These are phyloP conservation scores for Huntiella abstrusa DNA, from an alignment of 2,329 filamentous ascomycete species.

Conservation along the genomic window DNA sequence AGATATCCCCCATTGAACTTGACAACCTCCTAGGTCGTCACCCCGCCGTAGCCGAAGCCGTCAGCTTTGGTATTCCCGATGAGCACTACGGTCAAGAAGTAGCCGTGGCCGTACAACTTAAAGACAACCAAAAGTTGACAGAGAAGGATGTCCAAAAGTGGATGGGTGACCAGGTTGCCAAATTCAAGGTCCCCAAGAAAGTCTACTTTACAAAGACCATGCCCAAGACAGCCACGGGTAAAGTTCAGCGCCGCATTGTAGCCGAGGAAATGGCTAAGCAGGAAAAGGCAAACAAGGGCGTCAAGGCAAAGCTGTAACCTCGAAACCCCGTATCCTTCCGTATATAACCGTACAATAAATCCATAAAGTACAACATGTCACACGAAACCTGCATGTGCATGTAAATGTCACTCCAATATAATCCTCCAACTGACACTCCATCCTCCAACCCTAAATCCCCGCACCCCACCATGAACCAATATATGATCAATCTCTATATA, in stretches of 20 bases:
- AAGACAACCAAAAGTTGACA: constrained; percentile 37
- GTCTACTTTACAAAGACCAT: constrained; percentile 70
- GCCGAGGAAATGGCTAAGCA: constrained; percentile 68
- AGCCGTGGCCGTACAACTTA: constrained; percentile 56
- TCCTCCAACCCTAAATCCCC: background rate
- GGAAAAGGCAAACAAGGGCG: constrained; percentile 26
- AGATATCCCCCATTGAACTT: constrained; percentile 74
- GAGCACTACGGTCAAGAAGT: constrained; percentile 73
- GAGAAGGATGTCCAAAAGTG: constrained; percentile 47
- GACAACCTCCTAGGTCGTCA: constrained; percentile 67
- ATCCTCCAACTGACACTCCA: background rate
- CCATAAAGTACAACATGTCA: background rate
- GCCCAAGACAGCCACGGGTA: constrained; percentile 84
- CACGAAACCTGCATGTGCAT: background rate
- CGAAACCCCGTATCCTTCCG: background rate
- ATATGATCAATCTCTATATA: background rate
- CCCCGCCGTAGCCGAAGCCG: constrained; percentile 55
- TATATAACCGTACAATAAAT: background rate
- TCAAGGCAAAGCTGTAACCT: background rate
- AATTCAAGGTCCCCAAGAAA: constrained; percentile 75
- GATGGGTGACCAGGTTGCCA: constrained; percentile 51
- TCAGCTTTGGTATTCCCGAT: constrained; percentile 67
- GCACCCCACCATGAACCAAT: background rate
- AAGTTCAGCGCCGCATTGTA: constrained; percentile 73
- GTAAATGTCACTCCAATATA: background rate